A percentile compares a stretch with the other conserved stretches of the same genome.
phyloP scores from a whole-genome alignment of 78 protist species.

The Corallochytrium limacisporum region DNA sequence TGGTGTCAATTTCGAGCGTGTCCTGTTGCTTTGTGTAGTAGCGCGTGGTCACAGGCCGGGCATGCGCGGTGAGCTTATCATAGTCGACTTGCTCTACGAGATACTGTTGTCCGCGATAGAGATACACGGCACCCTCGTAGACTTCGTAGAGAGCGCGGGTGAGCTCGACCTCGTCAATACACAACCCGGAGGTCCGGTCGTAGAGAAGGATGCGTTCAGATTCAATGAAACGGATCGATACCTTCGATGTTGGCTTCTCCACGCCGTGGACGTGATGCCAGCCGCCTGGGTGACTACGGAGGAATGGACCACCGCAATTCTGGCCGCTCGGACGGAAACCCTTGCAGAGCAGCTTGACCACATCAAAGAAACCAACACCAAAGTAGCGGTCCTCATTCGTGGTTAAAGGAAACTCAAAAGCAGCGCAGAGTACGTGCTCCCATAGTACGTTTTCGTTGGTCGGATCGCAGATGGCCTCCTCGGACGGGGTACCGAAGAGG shows the following conservation, averaged over 20 bases:
- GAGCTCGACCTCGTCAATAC: neutral
- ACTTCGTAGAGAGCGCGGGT: neutral
- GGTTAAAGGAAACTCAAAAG: neutral
- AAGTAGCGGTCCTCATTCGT: neutral
- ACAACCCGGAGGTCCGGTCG: neutral
- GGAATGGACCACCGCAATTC: neutral
- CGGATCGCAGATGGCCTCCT: constrained; percentile 3
- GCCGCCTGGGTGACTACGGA: neutral
- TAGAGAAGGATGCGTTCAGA: neutral
- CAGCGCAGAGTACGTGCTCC: constrained; percentile 5
- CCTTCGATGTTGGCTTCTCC: neutral
- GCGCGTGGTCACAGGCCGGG: too few species aligned
- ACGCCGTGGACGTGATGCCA: neutral
- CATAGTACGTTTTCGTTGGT: neutral
- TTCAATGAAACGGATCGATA: neutral
- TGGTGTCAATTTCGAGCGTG: too few species aligned
- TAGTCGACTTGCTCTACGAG: neutral
- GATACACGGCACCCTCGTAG: constrained; percentile 7
- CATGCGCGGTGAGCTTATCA: too few species aligned
- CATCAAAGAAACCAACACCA: neutral
- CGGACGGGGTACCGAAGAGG: neutral
- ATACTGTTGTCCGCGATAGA: neutral
- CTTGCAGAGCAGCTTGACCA: neutral
- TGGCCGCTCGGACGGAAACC: neutral
- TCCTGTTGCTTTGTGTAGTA: too few species aligned